A percentile compares a stretch with the other conserved stretches of the same genome.
Evolutionary conservation across 306 rosid genomes (phyloP).

Genomic region (Quercus suber): DNA sequence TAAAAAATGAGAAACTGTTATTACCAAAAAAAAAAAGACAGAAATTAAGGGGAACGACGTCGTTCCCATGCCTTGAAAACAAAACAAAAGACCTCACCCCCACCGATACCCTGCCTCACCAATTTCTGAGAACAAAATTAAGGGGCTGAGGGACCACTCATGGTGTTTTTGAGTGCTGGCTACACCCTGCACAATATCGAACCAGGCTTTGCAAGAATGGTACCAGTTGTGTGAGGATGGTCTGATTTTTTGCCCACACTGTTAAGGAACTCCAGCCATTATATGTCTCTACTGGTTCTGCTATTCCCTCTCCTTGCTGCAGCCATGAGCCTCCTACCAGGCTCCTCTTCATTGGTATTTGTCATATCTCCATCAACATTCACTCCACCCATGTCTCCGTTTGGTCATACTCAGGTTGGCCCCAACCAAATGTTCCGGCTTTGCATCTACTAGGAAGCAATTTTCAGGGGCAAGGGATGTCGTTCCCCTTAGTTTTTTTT

Average conservation of each 20-base stretch:
- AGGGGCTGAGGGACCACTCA: conserved; percentile 28
- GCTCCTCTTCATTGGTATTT: conserved; percentile 79
- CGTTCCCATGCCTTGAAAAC: too few relatives aligned
- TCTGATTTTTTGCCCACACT: conserved; percentile 91
- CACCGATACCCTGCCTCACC: too few relatives aligned
- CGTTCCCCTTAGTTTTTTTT: too few relatives aligned
- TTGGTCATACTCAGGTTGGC: conserved; percentile 77
- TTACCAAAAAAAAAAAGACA: too few relatives aligned
- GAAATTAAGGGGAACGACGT: too few relatives aligned
- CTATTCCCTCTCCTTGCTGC: conserved; percentile 87
- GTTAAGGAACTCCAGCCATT: conserved; percentile 85
- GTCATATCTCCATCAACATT: conserved; percentile 86
- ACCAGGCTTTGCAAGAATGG: conserved; percentile 94
- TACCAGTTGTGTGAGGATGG: conserved; percentile 74
- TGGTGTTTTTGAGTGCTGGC: conserved; percentile 96
- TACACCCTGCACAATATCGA: conserved; percentile 91
- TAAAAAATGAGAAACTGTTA: too few relatives aligned
- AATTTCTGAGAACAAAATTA: too few relatives aligned
- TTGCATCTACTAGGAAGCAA: conserved; percentile 86
- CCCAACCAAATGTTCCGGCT: conserved; percentile 86
- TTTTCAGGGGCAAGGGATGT: conserved; percentile 25
- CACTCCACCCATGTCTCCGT: conserved; percentile 91
- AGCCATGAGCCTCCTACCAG: conserved; percentile 87
- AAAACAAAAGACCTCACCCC: too few relatives aligned
- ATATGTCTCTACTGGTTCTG: conserved; percentile 90